These are phyloP conservation scores for Solanum sejunctum DNA, from an alignment of 257 asterid genomes.

Conservation along the genomic window DNA sequence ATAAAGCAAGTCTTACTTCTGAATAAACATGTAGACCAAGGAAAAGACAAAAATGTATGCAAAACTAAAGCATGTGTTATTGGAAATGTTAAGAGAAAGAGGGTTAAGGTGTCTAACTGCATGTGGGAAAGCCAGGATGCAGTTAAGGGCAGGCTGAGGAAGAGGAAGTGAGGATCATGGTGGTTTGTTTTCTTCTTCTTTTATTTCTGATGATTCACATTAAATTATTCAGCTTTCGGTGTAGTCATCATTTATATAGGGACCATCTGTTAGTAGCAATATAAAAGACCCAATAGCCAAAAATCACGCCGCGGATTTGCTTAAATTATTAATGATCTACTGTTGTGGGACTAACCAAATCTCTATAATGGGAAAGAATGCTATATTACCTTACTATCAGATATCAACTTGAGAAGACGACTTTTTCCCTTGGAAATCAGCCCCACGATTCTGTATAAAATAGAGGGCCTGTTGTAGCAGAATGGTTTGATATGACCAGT, in stretches of 20 bases:
- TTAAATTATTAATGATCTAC: not conserved
- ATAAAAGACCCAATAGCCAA: not conserved
- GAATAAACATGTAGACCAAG: not conserved
- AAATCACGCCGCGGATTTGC: not conserved
- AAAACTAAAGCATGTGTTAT: not conserved
- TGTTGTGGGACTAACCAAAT: not conserved
- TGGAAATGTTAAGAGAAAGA: not conserved
- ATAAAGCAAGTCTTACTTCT: not conserved
- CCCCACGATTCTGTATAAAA: conserved; percentile 21
- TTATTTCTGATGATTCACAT: not conserved
- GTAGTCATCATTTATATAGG: not conserved
- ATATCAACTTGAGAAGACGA: conserved; percentile 16
- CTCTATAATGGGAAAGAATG: not conserved
- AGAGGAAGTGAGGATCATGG: not conserved
- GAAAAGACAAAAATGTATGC: not conserved
- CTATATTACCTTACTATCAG: conserved; percentile 18
- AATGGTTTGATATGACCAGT: conserved; percentile 19
- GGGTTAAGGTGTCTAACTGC: not conserved
- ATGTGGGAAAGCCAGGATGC: not conserved
- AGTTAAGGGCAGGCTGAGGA: not conserved
- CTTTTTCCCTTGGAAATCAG: conserved; percentile 17
- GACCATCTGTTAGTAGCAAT: not conserved
- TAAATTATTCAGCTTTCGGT: not conserved
- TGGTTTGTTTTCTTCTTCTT: not conserved
- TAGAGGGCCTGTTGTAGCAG: conserved; percentile 19